Conservation (phyloP, 345 rosid species). For the Pistacia integerrima region DNA sequence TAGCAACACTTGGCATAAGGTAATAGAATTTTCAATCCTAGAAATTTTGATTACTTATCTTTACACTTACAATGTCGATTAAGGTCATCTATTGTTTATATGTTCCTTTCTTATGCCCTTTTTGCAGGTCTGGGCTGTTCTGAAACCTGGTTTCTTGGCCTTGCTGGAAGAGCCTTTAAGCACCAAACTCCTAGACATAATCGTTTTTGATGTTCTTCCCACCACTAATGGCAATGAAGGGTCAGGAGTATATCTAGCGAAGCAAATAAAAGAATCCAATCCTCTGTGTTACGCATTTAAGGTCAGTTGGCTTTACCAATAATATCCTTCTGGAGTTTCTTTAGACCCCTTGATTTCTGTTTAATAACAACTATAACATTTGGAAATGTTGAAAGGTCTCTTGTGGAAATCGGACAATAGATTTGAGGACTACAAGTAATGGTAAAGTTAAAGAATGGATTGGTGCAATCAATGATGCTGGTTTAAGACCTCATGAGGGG, state of each 20-base stretch:
- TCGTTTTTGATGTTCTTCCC: slow-evolving; percentile 63
- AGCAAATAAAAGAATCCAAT: slow-evolving; percentile 62
- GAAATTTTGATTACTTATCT: background rate
- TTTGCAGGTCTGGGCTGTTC: slow-evolving; percentile 90
- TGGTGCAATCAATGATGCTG: slow-evolving; percentile 66
- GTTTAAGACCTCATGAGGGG: slow-evolving; percentile 49
- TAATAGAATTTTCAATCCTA: slow-evolving; percentile 19
- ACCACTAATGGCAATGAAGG: slow-evolving; percentile 31
- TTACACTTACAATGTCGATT: slow-evolving; percentile 1
- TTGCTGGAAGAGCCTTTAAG: slow-evolving; percentile 77
- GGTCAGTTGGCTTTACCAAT: slow-evolving; percentile 32
- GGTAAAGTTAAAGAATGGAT: slow-evolving; percentile 79
- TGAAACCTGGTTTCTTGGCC: slow-evolving; percentile 93
- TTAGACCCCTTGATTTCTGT: background rate
- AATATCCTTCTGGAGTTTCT: no score
- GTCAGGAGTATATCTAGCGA: slow-evolving; percentile 49
- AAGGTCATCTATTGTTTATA: background rate
- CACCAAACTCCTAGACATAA: slow-evolving; percentile 71
- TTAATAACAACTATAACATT: slow-evolving; percentile 9
- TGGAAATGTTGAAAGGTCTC: slow-evolving; percentile 45
- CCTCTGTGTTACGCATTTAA: slow-evolving; percentile 67
- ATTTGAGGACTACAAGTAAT: slow-evolving; percentile 56
- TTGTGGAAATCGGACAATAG: slow-evolving; percentile 63
- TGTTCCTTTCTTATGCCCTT: background rate
- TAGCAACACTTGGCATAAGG: slow-evolving; percentile 71